Evolutionary conservation across 225 moss, liverwort and hornwort genomes (phyloP), one percentile per base, ranked within the genome.

Genomic region (Physcomitrellopsis africana): DNA sequence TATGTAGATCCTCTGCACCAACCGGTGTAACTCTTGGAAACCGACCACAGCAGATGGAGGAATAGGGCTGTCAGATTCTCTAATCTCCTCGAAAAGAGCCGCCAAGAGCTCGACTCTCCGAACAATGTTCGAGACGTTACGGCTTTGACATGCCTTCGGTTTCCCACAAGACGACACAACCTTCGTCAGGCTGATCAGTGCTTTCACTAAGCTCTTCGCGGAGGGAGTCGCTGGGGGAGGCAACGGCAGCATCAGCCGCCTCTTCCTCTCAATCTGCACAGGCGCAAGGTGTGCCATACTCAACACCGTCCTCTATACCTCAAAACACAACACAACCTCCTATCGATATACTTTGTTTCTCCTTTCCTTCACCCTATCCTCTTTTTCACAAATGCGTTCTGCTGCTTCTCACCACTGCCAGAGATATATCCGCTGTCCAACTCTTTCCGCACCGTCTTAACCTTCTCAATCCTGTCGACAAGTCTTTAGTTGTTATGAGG

Each of bases 51-150:
- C 89, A 11, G 89, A 75, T 0, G 77, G 84, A 20, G 89, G 82
- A 10, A 89, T 52, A 11, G 89, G 89, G 0, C 71, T 81, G 22
- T 17, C 37, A 5, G 81, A 75, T 1, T 91, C 89, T 15, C 77
- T 75, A 23, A 91, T 65, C 75, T 91, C 91, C 73, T 91, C 91
- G 9, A 91, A 74, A 6, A 91, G 51, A 1, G 91, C 86, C 19
- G 76, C 83, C 70, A 91, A 74, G 0, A 91, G 81, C 78, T 85
- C 85, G 20, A 89, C 65, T 20, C 84, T 70, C 11, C 91, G 91
- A 63, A 72, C 51, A 7, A 89, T 85, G 10, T 91, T 86, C 10
- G 76, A 74, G 9, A 80, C 85, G 56, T 91, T 91, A 15, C 83
- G 77, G 10, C 70, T 73, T 77, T 91, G 91, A 46, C 86, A 84